Percentiles rank a stretch among this genome's conserved stretches.
phyloP scores from a whole-genome alignment of 345 rosid species.

The Streptanthus diversifolius region DNA sequence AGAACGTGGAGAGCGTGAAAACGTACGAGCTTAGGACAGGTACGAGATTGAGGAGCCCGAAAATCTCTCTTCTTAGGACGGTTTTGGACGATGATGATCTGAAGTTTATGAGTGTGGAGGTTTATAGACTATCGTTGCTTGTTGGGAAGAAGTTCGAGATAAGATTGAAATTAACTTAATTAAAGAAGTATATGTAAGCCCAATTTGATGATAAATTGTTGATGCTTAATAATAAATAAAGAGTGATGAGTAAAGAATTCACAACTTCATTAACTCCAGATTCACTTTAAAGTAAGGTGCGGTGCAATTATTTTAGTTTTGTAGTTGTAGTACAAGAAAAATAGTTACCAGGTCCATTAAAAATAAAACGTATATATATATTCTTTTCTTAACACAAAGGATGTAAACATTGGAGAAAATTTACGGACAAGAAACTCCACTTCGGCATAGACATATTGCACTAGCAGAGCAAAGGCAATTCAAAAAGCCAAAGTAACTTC shows the following conservation, averaged over 20 bases:
- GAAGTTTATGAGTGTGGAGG: slow-evolving; percentile 37
- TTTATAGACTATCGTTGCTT: slow-evolving; percentile 27
- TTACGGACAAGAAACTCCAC: neutral
- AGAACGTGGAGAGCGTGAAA: slow-evolving; percentile 17
- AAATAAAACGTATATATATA: neutral
- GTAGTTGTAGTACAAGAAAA: neutral
- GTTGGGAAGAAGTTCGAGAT: slow-evolving; percentile 47
- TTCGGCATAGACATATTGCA: neutral
- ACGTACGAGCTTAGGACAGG: slow-evolving; percentile 27
- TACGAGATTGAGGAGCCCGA: slow-evolving; percentile 8
- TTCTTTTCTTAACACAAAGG: neutral
- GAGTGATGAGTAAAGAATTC: neutral
- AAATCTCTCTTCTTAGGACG: slow-evolving; percentile 19
- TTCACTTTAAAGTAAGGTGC: neutral
- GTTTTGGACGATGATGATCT: slow-evolving; percentile 7
- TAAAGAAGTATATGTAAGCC: neutral
- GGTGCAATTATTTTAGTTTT: neutral
- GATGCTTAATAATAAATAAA: slow-evolving; percentile 11
- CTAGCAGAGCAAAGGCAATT: neutral
- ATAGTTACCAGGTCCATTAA: neutral
- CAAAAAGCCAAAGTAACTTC: neutral
- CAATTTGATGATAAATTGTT: neutral
- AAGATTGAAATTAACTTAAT: slow-evolving; percentile 27
- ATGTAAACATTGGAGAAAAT: neutral
- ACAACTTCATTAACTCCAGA: neutral